phyloP scores from a whole-genome alignment of 768 basidiomycete genomes.

The Mycena venus region DNA sequence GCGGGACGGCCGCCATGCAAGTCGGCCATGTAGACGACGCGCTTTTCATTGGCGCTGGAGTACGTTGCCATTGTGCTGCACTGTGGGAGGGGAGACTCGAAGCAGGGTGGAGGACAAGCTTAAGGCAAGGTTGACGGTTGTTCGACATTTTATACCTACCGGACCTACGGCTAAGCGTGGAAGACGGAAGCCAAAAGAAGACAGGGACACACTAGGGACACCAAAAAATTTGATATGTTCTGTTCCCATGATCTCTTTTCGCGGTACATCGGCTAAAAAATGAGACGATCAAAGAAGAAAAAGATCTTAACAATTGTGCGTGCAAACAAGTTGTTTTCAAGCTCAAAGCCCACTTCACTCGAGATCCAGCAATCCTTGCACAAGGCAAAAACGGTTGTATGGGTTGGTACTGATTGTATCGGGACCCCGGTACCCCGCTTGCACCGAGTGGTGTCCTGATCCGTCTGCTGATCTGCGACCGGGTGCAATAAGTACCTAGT shows the following conservation, averaged over 20 bases:
- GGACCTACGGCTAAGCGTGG: background rate
- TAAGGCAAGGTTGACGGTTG: background rate
- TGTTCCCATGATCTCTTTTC: background rate
- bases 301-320: too few relatives aligned
- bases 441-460: too few relatives aligned
- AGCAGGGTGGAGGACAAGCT: background rate
- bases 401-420: too few relatives aligned
- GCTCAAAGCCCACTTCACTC: too few relatives aligned
- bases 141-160: background rate
- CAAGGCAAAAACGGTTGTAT: too few relatives aligned
- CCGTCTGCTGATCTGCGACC: too few relatives aligned
- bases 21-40: constrained; percentile 21
- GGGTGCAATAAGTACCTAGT: too few relatives aligned
- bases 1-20: background rate
- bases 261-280: background rate
- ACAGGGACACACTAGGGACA: background rate
- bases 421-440: too few relatives aligned
- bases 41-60: constrained; percentile 3
- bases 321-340: too few relatives aligned
- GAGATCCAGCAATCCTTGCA: too few relatives aligned
- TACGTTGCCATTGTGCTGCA: constrained; percentile 14
- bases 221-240: background rate
- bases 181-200: background rate
- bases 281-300: too few relatives aligned
- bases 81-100: background rate